Evolutionary conservation across 2,329 filamentous ascomycete species (phyloP), one percentile per base, ranked within the genome.

Genomic region (Thielaviopsis ethacetica): DNA sequence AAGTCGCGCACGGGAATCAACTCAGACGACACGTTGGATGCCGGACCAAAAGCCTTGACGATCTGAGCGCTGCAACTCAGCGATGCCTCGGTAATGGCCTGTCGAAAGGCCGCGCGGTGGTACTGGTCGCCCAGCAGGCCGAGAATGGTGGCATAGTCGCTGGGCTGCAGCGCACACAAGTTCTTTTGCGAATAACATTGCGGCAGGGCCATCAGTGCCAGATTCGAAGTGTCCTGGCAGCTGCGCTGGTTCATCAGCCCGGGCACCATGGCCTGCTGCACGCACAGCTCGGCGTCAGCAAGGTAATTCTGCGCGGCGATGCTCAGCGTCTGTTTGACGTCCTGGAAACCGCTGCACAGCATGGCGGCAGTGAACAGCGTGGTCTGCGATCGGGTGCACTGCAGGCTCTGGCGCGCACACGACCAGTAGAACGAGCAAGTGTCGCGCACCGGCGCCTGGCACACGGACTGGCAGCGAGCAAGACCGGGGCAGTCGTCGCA

Each of bases 381-480:
- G 7, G 53, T 53, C n/a, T 57, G 56, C 15, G 34, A 47, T 9
- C 6, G n/a, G 12, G 30, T 26, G 27, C 59, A 61, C 15, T 27
- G 24, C 7, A 52, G 53, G 26, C 53, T 54, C 38, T 61, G 59
- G 7, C 53, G 27, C 17, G 38, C 59, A 53, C 59, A 61, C 3
- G 56, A 52, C 41, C 56, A 57, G 53, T 61, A 58, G 26, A 61
- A 61, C 7, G 53, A 27, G 41, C 59, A 61, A 5, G 56, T 61
- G 22, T 58, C 53, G 7, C 26, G 7, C 6, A 47, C 34, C 12
- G 56, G 56, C 9, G 38, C 34, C 17, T 22, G 30, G 47, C 59
- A 61, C 1, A 53, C 41, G 13, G 21, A 26, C 24, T 61, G 56
- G 59, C 59, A 61, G n/a, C 56, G 56, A 7, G 59, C 53, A 27